phyloP scores from a whole-genome alignment of 2,329 filamentous ascomycete genomes.

The Macroventuria anomochaeta region DNA sequence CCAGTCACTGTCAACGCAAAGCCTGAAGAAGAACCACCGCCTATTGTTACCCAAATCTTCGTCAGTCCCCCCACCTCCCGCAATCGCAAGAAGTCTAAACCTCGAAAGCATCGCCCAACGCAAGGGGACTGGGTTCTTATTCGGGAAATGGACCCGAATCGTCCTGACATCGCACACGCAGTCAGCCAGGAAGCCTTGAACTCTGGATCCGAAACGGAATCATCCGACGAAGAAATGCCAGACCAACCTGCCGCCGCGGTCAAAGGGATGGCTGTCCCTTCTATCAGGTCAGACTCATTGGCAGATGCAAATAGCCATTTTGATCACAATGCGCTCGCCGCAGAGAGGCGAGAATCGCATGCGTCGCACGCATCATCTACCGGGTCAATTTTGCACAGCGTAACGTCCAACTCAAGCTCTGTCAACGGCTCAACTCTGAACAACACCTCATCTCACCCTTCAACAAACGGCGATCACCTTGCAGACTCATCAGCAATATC shows the following conservation, averaged over 20 bases:
- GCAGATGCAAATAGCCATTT: constrained; percentile 4
- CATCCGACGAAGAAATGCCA: constrained; percentile 52
- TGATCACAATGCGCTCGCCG: background rate
- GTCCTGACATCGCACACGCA: constrained; percentile 67
- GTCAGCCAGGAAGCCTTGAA: constrained; percentile 62
- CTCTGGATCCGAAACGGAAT: constrained; percentile 52
- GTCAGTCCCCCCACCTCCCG: constrained; percentile 53
- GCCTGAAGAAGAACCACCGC: constrained; percentile 61
- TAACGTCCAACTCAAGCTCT: constrained; percentile 11
- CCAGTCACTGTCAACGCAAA: constrained; percentile 53
- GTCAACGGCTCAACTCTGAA: constrained; percentile 16
- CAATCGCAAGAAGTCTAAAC: constrained; percentile 58
- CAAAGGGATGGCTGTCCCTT: background rate
- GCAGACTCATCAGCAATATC: constrained; percentile 35
- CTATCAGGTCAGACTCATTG: constrained; percentile 9
- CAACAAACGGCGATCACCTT: constrained; percentile 9
- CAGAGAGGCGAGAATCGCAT: constrained; percentile 14
- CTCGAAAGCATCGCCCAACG: constrained; percentile 61
- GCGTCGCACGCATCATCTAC: constrained; percentile 16
- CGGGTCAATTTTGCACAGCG: constrained; percentile 13
- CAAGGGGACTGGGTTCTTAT: constrained; percentile 74
- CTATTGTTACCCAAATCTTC: constrained; percentile 36
- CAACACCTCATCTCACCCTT: constrained; percentile 16
- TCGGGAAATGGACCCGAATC: constrained; percentile 66
- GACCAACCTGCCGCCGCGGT: constrained; percentile 19